A percentile compares a stretch with the other conserved stretches of the same genome.
Conservation (phyloP, 208 protist species). For the Acanthamoeba healyi region DNA sequence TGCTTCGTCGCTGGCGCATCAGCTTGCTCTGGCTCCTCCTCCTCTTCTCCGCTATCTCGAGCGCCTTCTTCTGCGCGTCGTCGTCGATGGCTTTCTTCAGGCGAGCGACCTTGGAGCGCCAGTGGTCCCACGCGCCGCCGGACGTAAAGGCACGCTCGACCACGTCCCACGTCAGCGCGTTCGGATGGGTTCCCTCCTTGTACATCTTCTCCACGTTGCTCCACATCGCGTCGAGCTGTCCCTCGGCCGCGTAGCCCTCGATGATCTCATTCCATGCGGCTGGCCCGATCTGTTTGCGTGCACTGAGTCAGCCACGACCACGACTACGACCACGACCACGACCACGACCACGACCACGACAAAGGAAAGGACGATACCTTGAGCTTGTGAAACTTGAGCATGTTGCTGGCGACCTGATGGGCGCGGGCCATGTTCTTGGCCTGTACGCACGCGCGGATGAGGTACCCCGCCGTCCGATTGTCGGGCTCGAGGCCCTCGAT, state of each 20-base stretch:
- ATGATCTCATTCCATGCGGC: constrained; percentile 2
- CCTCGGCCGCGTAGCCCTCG: constrained; percentile 5
- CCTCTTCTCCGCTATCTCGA: neutral
- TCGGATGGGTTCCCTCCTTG: neutral
- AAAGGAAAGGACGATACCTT: neutral
- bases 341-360: neutral
- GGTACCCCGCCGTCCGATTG: neutral
- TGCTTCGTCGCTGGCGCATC: neutral
- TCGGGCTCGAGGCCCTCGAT: neutral
- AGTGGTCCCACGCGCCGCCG: neutral
- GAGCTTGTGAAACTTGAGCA: neutral
- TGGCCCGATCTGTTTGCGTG: neutral
- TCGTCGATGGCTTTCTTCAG: neutral
- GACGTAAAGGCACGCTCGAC: neutral
- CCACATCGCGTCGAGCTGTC: constrained; percentile 20
- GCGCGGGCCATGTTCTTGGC: constrained; percentile 20
- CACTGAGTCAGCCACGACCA: neutral
- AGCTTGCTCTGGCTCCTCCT: neutral
- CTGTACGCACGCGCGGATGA: constrained; percentile 21
- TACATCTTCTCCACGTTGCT: constrained; percentile 20
- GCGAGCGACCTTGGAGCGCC: neutral
- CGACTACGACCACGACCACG: neutral
- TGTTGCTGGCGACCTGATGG: constrained; percentile 27
- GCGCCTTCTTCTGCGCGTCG: neutral
- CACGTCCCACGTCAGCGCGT: neutral